Percentiles rank a stretch among this genome's conserved stretches.
Conservation (phyloP, 192 early-diverging fungal species). For the Chytriomyces sp. region DNA sequence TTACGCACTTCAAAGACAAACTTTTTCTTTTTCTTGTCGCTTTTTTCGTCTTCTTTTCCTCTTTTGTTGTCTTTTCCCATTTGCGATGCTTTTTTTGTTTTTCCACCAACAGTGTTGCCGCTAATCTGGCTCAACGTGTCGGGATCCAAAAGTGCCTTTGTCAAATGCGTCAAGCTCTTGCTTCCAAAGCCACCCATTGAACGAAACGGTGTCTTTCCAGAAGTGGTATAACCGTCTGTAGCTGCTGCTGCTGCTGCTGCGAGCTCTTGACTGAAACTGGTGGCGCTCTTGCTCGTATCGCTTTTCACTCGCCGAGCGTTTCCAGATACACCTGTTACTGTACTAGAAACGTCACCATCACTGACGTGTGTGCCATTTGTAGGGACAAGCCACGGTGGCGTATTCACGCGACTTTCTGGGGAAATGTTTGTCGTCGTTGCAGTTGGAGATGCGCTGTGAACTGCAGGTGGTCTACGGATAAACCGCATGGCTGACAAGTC, state of each 20-base stretch:
- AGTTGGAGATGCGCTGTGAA: neutral
- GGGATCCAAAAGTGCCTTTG: neutral
- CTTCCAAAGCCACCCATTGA: neutral
- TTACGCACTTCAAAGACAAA: constrained; percentile 17
- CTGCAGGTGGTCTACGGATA: neutral
- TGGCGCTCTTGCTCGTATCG: neutral
- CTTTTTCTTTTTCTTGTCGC: neutral
- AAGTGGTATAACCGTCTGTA: neutral
- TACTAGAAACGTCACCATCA: neutral
- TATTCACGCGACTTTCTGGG: neutral
- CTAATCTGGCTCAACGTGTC: neutral
- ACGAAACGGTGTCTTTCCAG: neutral
- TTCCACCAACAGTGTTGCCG: neutral
- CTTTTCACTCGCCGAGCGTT: neutral
- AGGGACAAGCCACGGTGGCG: neutral
- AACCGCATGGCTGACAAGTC: constrained; percentile 8
- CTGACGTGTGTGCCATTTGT: neutral
- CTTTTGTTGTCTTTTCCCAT: constrained; percentile 8
- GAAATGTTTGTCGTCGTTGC: neutral
- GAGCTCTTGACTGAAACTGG: neutral
- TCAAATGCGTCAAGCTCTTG: neutral
- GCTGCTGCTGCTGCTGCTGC: too few relatives aligned
- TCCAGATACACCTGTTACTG: neutral
- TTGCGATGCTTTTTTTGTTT: neutral
- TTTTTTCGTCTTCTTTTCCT: constrained; percentile 3